Evolutionary conservation across 106 monocot species (phyloP).

Genomic region (Dioscorea dumetorum): DNA sequence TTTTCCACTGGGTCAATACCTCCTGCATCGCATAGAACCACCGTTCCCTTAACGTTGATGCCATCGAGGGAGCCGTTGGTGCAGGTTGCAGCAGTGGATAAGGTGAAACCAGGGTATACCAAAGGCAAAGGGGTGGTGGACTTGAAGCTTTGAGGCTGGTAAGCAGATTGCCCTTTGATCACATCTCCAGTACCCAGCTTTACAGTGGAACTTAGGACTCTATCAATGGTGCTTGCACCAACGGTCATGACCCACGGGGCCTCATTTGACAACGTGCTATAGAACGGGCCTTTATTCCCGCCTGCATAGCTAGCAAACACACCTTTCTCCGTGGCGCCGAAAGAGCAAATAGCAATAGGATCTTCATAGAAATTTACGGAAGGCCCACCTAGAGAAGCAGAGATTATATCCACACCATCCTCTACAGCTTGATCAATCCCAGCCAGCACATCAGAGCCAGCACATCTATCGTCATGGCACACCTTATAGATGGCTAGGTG

Average conservation of each 20-base stretch:
- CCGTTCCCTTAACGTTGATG: conserved; percentile 18
- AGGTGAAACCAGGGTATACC: background rate
- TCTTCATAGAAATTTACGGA: conserved; percentile 10
- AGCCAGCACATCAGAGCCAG: conserved; percentile 15
- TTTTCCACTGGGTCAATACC: background rate
- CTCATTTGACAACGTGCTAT: conserved; percentile 22
- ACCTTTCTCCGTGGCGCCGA: conserved; percentile 33
- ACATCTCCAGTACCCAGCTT: conserved; percentile 8
- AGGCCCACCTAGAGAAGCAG: conserved; percentile 27
- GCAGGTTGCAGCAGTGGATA: background rate
- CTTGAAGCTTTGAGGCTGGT: background rate
- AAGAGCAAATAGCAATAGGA: conserved; percentile 24
- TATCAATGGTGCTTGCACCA: conserved; percentile 6
- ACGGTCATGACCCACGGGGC: conserved; percentile 22
- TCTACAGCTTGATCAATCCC: conserved; percentile 33
- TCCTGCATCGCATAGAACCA: conserved; percentile 25
- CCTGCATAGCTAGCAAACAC: conserved; percentile 38
- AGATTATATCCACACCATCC: conserved; percentile 41
- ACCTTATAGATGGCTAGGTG: conserved; percentile 58
- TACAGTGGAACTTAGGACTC: background rate
- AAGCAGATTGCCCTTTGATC: background rate
- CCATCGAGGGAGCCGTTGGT: background rate
- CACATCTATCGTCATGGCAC: background rate
- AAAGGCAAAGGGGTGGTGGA: background rate
- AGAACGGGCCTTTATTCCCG: conserved; percentile 35